Evolutionary conservation across 306 rosid species (phyloP).

Genomic region (Corylus avellana): DNA sequence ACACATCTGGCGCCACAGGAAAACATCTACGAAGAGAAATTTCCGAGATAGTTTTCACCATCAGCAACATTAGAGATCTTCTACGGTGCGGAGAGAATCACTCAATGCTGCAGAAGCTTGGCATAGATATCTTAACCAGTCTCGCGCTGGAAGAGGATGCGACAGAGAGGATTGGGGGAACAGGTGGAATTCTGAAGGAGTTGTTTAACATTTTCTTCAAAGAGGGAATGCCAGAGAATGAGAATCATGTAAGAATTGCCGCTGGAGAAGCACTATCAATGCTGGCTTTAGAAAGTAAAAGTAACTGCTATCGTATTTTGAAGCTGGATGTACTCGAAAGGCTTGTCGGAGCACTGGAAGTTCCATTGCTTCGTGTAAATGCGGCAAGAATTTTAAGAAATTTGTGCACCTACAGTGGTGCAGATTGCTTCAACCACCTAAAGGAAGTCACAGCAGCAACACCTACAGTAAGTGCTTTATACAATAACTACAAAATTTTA

Average conservation of each 20-base stretch:
- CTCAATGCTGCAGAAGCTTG: conserved; percentile 68
- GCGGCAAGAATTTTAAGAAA: conserved; percentile 85
- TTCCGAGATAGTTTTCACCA: conserved; percentile 80
- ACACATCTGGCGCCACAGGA: conserved; percentile 77
- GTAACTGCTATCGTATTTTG: conserved; percentile 64
- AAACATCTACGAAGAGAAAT: conserved; percentile 71
- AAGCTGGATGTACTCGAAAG: conserved; percentile 51
- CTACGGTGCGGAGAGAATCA: conserved; percentile 67
- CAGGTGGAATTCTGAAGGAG: conserved; percentile 83
- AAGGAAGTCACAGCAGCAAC: conserved; percentile 60
- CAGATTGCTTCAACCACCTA: conserved; percentile 56
- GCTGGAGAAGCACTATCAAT: conserved; percentile 96
- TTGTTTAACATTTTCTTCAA: conserved; percentile 69
- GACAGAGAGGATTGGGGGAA: conserved; percentile 77
- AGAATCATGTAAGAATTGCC: conserved; percentile 44
- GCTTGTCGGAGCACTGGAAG: conserved; percentile 56
- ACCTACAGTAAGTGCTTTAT: conserved; percentile 66
- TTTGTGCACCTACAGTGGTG: conserved; percentile 65
- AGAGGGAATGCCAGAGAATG: conserved; percentile 35
- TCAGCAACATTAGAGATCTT: conserved; percentile 83
- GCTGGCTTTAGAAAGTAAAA: conserved; percentile 79
- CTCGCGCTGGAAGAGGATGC: conserved; percentile 84
- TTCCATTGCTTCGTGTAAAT: conserved; percentile 58
- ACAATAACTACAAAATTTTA: background rate
- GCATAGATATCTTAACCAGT: conserved; percentile 78